Percentiles rank a stretch among this genome's conserved stretches.
Conservation (phyloP, 257 asterid species). For the Capsicum baccatum region DNA sequence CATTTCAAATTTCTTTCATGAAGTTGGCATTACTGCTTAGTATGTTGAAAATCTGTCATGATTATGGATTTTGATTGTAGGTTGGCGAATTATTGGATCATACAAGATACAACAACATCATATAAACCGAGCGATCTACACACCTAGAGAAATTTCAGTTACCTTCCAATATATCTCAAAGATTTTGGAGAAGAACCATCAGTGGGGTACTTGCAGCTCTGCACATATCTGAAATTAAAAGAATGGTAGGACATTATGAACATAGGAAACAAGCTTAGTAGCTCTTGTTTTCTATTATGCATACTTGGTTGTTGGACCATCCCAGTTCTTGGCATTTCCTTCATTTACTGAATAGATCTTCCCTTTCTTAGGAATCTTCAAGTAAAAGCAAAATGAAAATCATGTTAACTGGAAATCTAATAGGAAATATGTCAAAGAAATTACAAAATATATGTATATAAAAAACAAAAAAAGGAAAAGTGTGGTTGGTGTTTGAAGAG, state of each 20-base stretch:
- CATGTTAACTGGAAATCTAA: not conserved
- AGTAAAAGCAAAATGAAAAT: slow-evolving; percentile 3
- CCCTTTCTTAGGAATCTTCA: slow-evolving; percentile 88
- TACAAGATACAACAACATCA: not conserved
- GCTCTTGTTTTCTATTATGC: slow-evolving; percentile 26
- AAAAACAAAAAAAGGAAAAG: not conserved
- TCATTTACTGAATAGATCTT: slow-evolving; percentile 93
- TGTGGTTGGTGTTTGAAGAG: not conserved
- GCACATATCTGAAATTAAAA: slow-evolving; percentile 66
- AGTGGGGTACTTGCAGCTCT: slow-evolving; percentile 81
- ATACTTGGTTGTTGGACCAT: slow-evolving; percentile 81
- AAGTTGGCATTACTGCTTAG: not conserved
- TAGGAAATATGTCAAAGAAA: not conserved
- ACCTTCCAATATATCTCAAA: slow-evolving; percentile 97
- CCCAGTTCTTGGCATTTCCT: slow-evolving; percentile 98
- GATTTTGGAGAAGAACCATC: slow-evolving; percentile 94
- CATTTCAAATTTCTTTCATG: not conserved
- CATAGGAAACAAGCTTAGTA: not conserved
- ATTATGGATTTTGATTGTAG: slow-evolving; percentile 1
- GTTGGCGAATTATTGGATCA: not conserved
- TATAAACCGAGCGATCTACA: not conserved
- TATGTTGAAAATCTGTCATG: not conserved
- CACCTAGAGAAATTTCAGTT: slow-evolving; percentile 26
- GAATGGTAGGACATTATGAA: slow-evolving; percentile 30
- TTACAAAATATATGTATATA: not conserved